A percentile compares a stretch with the other conserved stretches of the same genome.
Evolutionary conservation across 805 yeast species (phyloP).

Genomic region (Lachancea thermotolerans): DNA sequence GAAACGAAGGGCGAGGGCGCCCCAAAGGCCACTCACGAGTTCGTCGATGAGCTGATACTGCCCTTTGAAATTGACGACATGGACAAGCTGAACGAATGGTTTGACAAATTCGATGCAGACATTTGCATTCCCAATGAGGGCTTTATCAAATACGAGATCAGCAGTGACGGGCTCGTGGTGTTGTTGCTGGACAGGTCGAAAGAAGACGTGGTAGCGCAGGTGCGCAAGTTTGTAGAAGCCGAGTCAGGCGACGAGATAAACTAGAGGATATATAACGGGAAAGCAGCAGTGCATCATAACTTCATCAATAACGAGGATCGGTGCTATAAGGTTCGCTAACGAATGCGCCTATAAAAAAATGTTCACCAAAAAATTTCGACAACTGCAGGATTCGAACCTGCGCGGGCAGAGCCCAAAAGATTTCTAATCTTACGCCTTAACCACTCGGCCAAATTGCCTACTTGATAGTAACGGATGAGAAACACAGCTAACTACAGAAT

Average conservation of each 20-base stretch:
- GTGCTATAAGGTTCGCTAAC: too few species aligned
- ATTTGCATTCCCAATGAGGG: conserved; percentile 35
- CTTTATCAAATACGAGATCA: conserved; percentile 33
- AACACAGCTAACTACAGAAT: too few species aligned
- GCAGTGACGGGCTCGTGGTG: conserved; percentile 33
- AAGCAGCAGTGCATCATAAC: background rate
- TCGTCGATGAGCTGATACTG: conserved; percentile 27
- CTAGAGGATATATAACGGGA: background rate
- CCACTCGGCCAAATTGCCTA: conserved; percentile 52
- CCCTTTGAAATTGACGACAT: conserved; percentile 29
- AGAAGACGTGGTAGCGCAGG: conserved; percentile 22
- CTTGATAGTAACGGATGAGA: background rate
- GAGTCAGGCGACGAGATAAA: background rate
- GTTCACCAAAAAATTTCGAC: conserved; percentile 35
- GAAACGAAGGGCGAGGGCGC: conserved; percentile 5
- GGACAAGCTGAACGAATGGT: conserved; percentile 30
- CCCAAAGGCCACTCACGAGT: conserved; percentile 27
- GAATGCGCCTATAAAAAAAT: too few species aligned
- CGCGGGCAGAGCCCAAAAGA: conserved; percentile 57
- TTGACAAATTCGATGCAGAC: conserved; percentile 32
- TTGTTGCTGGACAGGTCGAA: conserved; percentile 26
- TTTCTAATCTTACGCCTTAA: conserved; percentile 55
- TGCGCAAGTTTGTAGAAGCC: conserved; percentile 23
- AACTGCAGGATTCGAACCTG: conserved; percentile 71
- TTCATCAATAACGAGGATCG: background rate